phyloP scores from a whole-genome alignment of 805 yeast species.

The Candida saitoana region DNA sequence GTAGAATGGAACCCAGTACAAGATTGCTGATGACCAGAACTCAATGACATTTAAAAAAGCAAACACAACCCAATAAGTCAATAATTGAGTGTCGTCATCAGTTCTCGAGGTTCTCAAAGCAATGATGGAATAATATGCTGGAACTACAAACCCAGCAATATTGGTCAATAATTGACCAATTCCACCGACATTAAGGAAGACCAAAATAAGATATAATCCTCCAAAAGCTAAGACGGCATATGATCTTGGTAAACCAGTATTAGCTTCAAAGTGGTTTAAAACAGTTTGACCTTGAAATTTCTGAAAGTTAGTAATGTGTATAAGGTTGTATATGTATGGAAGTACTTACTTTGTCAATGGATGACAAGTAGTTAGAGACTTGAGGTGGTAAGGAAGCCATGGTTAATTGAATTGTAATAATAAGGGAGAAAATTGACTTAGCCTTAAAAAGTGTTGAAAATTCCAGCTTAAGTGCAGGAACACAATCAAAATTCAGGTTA shows the following conservation, averaged over 20 bases:
- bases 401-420: conserved; percentile 1
- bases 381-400: conserved; percentile 46
- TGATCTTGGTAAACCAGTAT: conserved; percentile 71
- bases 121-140: conserved; percentile 81
- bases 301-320: conserved; percentile 1
- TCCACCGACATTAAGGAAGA: conserved; percentile 90
- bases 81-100: conserved; percentile 78
- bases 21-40: conserved; percentile 90
- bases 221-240: conserved; percentile 70
- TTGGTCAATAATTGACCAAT: conserved; percentile 92
- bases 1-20: conserved; percentile 96
- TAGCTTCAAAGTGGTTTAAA: conserved; percentile 36
- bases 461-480: background rate
- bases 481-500: background rate
- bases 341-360: conserved; percentile 44
- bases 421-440: background rate
- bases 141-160: conserved; percentile 84
- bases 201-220: conserved; percentile 65
- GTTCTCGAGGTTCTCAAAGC: conserved; percentile 72
- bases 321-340: too few relatives aligned
- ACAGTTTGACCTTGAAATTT: conserved; percentile 17
- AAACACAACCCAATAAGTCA: conserved; percentile 98
- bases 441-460: too few relatives aligned
- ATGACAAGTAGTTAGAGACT: conserved; percentile 43
- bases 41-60: conserved; percentile 87